Conservation (phyloP, 208 protist species). For the Wallacemonas sp. region DNA sequence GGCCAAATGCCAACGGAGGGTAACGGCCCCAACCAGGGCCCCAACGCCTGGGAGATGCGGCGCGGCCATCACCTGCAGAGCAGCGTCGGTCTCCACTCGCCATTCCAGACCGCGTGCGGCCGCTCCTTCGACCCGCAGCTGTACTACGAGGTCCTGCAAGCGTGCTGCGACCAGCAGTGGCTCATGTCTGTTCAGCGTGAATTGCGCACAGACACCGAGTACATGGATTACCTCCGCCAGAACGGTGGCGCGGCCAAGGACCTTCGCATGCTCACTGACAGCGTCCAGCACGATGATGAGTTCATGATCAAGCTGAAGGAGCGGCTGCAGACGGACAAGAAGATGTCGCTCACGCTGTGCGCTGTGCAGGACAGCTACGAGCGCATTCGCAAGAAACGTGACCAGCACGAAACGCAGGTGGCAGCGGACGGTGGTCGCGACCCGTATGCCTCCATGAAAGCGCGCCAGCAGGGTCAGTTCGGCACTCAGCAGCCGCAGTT, state of each 20-base stretch:
- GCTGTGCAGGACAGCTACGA: conserved; percentile 85
- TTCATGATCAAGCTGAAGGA: conserved; percentile 79
- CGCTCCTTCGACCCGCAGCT: conserved; percentile 77
- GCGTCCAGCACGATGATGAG: conserved; percentile 72
- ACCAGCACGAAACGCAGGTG: conserved; percentile 76
- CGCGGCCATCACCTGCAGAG: conserved; percentile 77
- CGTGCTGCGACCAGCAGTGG: conserved; percentile 86
- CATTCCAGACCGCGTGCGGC: conserved; percentile 75
- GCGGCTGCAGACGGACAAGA: conserved; percentile 67
- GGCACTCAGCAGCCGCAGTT: conserved; percentile 59
- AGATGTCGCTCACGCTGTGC: conserved; percentile 79
- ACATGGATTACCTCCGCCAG: conserved; percentile 63
- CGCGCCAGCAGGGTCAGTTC: conserved; percentile 55
- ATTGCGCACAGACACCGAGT: conserved; percentile 71
- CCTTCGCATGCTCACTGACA: conserved; percentile 62
- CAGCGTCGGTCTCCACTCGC: conserved; percentile 65
- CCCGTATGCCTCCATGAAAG: conserved; percentile 72
- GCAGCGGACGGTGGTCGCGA: conserved; percentile 76
- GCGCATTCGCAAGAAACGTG: conserved; percentile 78
- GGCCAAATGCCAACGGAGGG: conserved; percentile 62
- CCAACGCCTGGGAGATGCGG: conserved; percentile 53
- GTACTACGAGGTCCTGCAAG: conserved; percentile 85
- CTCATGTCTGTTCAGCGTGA: conserved; percentile 82
- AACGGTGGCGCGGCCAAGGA: conserved; percentile 74
- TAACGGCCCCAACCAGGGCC: background rate